Percentiles rank a stretch among this genome's conserved stretches.
phyloP scores from a whole-genome alignment of 108 stramenopile species.

The Nitzschia putrida region DNA sequence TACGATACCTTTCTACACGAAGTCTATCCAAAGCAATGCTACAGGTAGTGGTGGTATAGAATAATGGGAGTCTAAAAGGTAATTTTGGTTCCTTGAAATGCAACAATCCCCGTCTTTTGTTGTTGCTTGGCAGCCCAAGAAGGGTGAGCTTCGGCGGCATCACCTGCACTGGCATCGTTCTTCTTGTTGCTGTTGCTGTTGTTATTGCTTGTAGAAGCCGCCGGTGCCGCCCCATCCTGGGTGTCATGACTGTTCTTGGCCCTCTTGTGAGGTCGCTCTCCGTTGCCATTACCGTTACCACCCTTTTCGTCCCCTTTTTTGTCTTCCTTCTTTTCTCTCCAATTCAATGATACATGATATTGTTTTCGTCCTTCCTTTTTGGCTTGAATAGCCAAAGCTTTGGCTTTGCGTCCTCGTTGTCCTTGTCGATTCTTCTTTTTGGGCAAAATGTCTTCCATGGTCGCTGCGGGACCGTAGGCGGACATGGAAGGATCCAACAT shows the following conservation, averaged over 20 bases:
- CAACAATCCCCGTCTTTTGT: conserved; percentile 72
- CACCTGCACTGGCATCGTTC: conserved; percentile 34
- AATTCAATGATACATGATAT: conserved; percentile 57
- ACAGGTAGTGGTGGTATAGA: no score
- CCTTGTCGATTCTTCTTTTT: conserved; percentile 80
- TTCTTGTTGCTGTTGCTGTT: conserved; percentile 1
- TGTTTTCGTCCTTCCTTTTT: conserved; percentile 59
- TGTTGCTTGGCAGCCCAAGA: conserved; percentile 80
- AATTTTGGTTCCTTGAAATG: conserved; percentile 81
- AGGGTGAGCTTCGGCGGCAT: conserved; percentile 60
- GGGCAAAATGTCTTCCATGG: neutral
- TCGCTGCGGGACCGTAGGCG: conserved; percentile 36
- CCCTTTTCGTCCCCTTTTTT: conserved; percentile 14
- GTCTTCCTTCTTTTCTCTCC: conserved; percentile 58
- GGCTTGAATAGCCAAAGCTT: conserved; percentile 73
- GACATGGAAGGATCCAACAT: conserved; percentile 7
- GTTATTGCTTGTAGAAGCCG: neutral
- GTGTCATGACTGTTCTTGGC: neutral
- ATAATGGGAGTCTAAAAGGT: conserved; percentile 47
- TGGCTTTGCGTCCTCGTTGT: conserved; percentile 77
- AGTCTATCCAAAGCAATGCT: no score
- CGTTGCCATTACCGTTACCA: neutral
- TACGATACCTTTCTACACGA: no score
- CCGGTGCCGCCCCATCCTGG: conserved; percentile 4
- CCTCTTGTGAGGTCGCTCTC: neutral